Base-by-base conservation (phyloP, 2,329 filamentous ascomycete genomes). In the Diaporthe nobilis region DNA sequence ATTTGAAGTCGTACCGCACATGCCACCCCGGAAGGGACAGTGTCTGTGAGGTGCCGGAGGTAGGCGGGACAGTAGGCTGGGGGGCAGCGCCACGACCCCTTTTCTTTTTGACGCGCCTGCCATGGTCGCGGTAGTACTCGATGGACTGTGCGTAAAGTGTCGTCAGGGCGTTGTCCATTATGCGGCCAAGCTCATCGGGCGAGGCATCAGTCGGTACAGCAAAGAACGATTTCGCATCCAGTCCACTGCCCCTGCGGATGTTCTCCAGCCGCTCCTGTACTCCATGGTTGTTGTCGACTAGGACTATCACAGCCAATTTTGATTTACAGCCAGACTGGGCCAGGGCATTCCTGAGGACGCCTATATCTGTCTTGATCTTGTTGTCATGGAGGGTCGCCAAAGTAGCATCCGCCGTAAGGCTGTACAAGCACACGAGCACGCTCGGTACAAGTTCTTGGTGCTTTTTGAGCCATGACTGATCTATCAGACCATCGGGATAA, bases 81-180 rank as follows among this genome's bases (percentile, higher is more conserved):
- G 95, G 95, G 20, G 94, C 92, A 25, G 92, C 88, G 10, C 94
- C 94, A 75, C 95, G 91, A 63, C 94, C 93, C 79, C 94, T 93
- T 87, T 98, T 98, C 82, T 97, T 94, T 79, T 96, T 92, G 13
- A 94, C 90, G 86, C 98, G 96, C 76, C 98, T 96, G n/a, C 95
- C 95, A 17, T 98, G 88, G 80, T 99, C 96, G 61, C 96, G 90
- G 83, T 98, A 98, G 84, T 98, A 98, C 80, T 99, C 97, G 61
- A 96, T 87, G 28, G 94, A 92, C 28, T 92, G 88, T 1, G 92
- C 91, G 76, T 96, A 95, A 60, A 98, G 84, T 1, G 93, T 90
- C 2, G 91, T 87, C 63, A 98, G 87, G 55, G 98, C 90, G 71
- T 90, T 93, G 73, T 93, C 91, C 0, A 94, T 92, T 78, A 96